These are phyloP conservation scores for Saccharomycopsis sp. DNA, from an alignment of 805 yeast species.

Conservation along the genomic window DNA sequence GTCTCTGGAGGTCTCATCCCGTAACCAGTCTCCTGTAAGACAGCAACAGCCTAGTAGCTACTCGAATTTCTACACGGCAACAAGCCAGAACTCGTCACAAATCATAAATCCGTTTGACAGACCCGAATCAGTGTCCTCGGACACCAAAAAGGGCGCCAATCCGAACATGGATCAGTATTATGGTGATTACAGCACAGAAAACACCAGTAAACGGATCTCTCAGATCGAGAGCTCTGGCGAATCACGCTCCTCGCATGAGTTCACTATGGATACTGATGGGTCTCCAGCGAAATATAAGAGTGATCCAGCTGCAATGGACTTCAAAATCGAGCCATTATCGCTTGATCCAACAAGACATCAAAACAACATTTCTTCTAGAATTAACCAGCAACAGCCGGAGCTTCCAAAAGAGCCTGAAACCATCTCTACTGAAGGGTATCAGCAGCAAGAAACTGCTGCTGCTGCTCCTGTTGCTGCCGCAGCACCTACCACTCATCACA, in stretches of 20 bases:
- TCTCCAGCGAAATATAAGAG: background rate
- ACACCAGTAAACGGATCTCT: conserved; percentile 12
- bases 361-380: conserved; percentile 7
- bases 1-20: background rate
- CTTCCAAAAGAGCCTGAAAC: too few relatives aligned
- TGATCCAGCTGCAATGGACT: background rate
- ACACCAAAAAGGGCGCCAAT: background rate
- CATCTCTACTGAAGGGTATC: too few relatives aligned
- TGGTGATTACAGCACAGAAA: conserved; percentile 13
- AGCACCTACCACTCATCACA: conserved; percentile 25
- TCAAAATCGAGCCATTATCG: conserved; percentile 7
- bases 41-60: background rate
- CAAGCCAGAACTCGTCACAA: conserved; percentile 6
- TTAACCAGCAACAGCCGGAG: conserved; percentile 3
- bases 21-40: background rate
- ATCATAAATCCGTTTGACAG: conserved; percentile 16
- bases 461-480: conserved; percentile 14
- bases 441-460: too few relatives aligned
- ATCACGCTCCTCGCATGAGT: background rate
- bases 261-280: background rate
- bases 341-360: conserved; percentile 9
- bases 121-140: background rate
- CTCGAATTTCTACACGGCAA: background rate
- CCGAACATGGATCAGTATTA: conserved; percentile 7
- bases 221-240: conserved; percentile 9